A percentile compares a stretch with the other conserved stretches of the same genome.
These are phyloP conservation scores for Harringtonia aguacate DNA, from an alignment of 2,329 filamentous ascomycete species.

Conservation along the genomic window DNA sequence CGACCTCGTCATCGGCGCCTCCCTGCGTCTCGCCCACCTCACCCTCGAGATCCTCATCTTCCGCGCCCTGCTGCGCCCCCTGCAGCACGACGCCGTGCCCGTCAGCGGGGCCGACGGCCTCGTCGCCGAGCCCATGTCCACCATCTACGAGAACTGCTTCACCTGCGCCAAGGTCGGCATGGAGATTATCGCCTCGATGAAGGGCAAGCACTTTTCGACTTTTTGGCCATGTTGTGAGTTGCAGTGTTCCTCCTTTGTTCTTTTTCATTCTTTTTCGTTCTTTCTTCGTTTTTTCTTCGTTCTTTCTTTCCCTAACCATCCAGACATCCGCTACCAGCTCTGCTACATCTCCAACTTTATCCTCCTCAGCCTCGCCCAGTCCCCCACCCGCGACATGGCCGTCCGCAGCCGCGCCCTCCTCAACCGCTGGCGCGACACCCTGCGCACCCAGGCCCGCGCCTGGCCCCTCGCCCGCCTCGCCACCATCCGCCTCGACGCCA, in stretches of 20 bases:
- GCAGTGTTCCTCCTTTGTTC: neutral
- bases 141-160: slow-evolving; percentile 16
- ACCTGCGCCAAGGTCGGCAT: slow-evolving; percentile 14
- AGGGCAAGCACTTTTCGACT: slow-evolving; percentile 14
- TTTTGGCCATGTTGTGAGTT: slow-evolving; percentile 15
- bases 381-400: slow-evolving; percentile 12
- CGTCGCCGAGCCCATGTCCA: slow-evolving; percentile 12
- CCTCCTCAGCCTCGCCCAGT: slow-evolving; percentile 15
- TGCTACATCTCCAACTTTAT: slow-evolving; percentile 16
- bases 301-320: neutral
- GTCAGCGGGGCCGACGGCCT: slow-evolving; percentile 4
- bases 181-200: slow-evolving; percentile 14
- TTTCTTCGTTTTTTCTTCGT: neutral
- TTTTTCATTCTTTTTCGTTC: neutral
- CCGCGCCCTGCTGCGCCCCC: slow-evolving; percentile 15
- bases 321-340: slow-evolving; percentile 16
- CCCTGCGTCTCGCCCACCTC: slow-evolving; percentile 15
- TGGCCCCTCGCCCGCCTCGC: slow-evolving; percentile 16
- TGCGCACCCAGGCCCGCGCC: slow-evolving; percentile 14
- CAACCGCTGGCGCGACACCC: slow-evolving; percentile 13
- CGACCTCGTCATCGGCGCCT: slow-evolving; percentile 14
- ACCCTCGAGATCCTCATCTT: slow-evolving; percentile 17
- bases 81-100: slow-evolving; percentile 6
- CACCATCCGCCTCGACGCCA: slow-evolving; percentile 15
- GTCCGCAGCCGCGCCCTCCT: slow-evolving; percentile 11